Base-by-base conservation (phyloP, 148 eudicot species). In the Fagopyrum homotropicum region DNA sequence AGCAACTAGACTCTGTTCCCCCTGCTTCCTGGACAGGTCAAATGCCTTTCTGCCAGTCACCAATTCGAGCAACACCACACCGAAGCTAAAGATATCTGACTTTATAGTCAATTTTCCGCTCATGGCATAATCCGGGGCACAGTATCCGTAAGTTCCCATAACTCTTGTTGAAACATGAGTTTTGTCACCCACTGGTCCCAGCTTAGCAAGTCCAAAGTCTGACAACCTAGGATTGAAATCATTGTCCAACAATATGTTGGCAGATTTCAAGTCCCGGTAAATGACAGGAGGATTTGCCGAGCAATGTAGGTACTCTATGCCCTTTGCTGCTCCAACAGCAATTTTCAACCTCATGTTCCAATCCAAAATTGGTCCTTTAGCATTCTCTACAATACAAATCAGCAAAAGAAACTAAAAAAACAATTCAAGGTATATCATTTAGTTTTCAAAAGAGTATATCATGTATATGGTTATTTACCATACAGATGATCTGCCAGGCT, bases 71-170 rank as follows among this genome's bases (percentile, higher is more conserved):
- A 94, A 76, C 57, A 94, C 91, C 2, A 94, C 96, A 17, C 98
- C 95, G 77, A 94, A 94, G 86, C 93, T 88, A 69, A 87, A 94
- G 52, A 94, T 90, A 71, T 94, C 97, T 15, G 96, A 87, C 79
- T 91, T 94, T 4, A 85, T 16, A 72, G 88, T 90, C 35, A 91
- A 76, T 63, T 91, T 91, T 7, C 98, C 97, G 69, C 88, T 91
- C 85, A 90, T 86, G 30, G 97, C 98, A 72, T 93, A 93, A 72
- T 93, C 97, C 0, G 98, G 97, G 45, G 97, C 97, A 73, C 98
- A 94, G 44, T 94, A 94, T 19, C 98, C 96, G 50, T 86, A 90
- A 1, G 97, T 94, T 73, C 98, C 98, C 91, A 94, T 89, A 69
- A 94, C 96, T 71, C 98, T 77, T 26, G 97, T 91, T 9, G 97